A percentile compares a stretch with the other conserved stretches of the same genome.
Conservation (phyloP, 352 stramenopile species). For the Thalassiosira livingstoniorum region DNA sequence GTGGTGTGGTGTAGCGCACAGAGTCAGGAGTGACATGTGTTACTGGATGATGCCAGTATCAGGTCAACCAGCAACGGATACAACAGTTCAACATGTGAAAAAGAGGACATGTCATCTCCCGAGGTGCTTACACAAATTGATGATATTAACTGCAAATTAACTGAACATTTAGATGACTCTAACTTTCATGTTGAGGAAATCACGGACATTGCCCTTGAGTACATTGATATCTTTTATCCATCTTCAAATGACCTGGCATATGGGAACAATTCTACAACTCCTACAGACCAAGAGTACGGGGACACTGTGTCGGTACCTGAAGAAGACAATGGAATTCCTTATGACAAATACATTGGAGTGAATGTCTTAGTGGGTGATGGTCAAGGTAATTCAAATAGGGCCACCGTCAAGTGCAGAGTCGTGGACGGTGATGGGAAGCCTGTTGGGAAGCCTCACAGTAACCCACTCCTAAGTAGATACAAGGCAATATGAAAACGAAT, state of each 20-base stretch:
- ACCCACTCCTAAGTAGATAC: slow-evolving; percentile 36
- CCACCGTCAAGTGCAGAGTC: neutral
- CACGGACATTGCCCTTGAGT: neutral
- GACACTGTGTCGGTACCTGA: neutral
- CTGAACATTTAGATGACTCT: neutral
- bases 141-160: neutral
- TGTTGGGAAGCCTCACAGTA: slow-evolving; percentile 34
- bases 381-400: neutral
- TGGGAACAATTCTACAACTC: slow-evolving; percentile 1
- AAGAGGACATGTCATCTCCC: neutral
- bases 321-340: neutral
- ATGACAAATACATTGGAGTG: slow-evolving; percentile 3
- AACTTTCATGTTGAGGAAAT: neutral
- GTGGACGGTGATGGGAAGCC: slow-evolving; percentile 26
- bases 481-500: slow-evolving; percentile 37
- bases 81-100: neutral
- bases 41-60: slow-evolving; percentile 1
- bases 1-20: neutral
- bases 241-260: neutral
- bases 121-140: neutral
- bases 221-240: neutral
- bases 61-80: neutral
- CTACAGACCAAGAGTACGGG: slow-evolving; percentile 2
- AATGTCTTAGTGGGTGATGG: neutral
- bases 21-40: neutral